Conservation (phyloP, 2,329 filamentous ascomycete species). For the Claviceps maximensis region DNA sequence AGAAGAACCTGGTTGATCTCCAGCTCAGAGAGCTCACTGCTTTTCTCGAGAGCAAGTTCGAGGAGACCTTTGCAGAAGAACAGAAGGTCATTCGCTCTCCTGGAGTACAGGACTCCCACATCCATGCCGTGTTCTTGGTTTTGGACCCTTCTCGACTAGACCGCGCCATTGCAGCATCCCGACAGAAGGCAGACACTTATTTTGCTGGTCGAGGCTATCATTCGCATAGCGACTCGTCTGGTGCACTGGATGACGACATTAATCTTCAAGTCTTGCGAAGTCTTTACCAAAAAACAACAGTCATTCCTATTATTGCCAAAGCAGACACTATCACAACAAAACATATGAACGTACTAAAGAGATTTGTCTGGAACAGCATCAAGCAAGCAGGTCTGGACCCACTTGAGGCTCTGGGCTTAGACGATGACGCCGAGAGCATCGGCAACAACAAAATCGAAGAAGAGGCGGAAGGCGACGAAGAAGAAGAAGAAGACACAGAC, state of each 20-base stretch:
- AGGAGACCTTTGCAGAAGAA: constrained; percentile 93
- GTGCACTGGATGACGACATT: constrained; percentile 72
- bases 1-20: constrained; percentile 89
- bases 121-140: constrained; percentile 87
- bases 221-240: constrained; percentile 33
- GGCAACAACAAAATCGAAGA: constrained; percentile 42
- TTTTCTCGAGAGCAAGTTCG: constrained; percentile 95
- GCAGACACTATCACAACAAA: constrained; percentile 92
- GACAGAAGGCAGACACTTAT: constrained; percentile 38
- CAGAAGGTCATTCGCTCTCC: constrained; percentile 94
- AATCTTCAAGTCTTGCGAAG: constrained; percentile 83
- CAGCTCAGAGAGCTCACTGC: constrained; percentile 83
- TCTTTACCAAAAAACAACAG: constrained; percentile 84
- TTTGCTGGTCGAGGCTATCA: constrained; percentile 32
- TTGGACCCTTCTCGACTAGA: constrained; percentile 81
- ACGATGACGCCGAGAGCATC: constrained; percentile 56
- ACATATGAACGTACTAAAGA: constrained; percentile 88
- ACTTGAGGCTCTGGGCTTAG: constrained; percentile 70
- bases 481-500: constrained; percentile 42
- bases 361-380: constrained; percentile 76
- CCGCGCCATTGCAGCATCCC: constrained; percentile 59
- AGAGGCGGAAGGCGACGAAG: constrained; percentile 38
- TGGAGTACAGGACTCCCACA: constrained; percentile 88
- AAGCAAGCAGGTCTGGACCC: constrained; percentile 80
- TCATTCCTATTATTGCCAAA: constrained; percentile 91